Evolutionary conservation across 2,329 filamentous ascomycete genomes (phyloP).

Genomic region (Trichophaea hybrida): DNA sequence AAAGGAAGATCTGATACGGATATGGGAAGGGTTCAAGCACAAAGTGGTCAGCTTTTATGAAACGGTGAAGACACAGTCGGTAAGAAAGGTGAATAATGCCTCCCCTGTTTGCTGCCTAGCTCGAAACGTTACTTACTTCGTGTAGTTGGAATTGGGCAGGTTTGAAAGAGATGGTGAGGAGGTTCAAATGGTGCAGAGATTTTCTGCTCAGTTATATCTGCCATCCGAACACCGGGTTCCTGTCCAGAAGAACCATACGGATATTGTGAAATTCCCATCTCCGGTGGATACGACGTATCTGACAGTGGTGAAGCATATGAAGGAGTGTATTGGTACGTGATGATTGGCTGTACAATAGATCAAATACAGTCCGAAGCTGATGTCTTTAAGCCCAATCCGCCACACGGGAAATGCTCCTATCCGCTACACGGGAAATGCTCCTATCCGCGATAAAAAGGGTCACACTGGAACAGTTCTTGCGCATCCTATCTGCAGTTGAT

Average conservation of each 20-base stretch:
- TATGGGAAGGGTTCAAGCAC: not conserved
- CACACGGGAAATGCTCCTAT: too few species aligned
- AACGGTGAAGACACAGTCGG: not conserved
- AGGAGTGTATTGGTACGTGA: conserved; percentile 3
- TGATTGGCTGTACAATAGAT: too few species aligned
- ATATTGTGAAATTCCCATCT: conserved; percentile 2
- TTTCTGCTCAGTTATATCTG: not conserved
- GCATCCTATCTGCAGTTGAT: not conserved
- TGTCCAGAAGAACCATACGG: not conserved
- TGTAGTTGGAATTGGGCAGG: not conserved
- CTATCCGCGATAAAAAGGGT: not conserved
- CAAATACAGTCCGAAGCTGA: too few species aligned
- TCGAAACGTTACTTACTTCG: not conserved
- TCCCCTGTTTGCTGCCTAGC: not conserved
- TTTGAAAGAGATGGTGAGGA: not conserved
- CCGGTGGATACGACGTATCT: not conserved
- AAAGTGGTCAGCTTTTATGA: conserved; percentile 10
- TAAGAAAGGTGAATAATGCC: not conserved
- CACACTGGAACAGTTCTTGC: not conserved
- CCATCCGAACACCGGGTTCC: not conserved
- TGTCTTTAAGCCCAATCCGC: too few species aligned
- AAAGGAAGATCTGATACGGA: not conserved
- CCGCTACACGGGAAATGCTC: not conserved
- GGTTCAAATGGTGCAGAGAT: not conserved
- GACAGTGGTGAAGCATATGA: not conserved